Evolutionary conservation across 2,329 filamentous ascomycete species (phyloP).

Genomic region (Chaetomium strumarium): DNA sequence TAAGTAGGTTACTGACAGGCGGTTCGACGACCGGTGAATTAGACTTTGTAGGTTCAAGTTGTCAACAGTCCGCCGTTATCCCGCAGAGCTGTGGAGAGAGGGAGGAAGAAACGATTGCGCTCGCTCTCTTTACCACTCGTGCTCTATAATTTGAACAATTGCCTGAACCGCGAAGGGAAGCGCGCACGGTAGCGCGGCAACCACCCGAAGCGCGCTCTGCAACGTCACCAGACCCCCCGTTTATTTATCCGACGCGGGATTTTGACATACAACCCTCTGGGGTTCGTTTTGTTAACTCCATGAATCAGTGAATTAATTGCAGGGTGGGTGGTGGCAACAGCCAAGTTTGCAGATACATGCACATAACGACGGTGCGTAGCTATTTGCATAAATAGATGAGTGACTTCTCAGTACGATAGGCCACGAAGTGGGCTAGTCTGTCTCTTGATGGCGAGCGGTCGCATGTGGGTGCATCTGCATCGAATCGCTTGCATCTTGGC

Average conservation of each 20-base stretch:
- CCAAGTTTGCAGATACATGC: too few relatives aligned
- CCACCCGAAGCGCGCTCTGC: constrained; percentile 4
- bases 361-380: too few relatives aligned
- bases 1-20: too few relatives aligned
- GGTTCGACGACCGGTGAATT: too few relatives aligned
- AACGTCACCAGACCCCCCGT: background rate
- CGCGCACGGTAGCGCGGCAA: background rate
- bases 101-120: background rate
- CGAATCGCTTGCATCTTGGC: constrained; percentile 24
- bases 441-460: constrained; percentile 3
- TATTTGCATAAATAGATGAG: too few relatives aligned
- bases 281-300: too few relatives aligned
- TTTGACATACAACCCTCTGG: background rate
- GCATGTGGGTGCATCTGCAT: constrained; percentile 14
- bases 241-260: background rate
- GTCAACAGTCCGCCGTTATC: too few relatives aligned
- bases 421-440: constrained; percentile 4
- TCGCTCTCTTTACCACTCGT: too few relatives aligned
- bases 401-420: too few relatives aligned
- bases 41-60: too few relatives aligned
- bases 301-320: too few relatives aligned
- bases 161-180: background rate
- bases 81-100: background rate
- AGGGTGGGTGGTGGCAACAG: too few relatives aligned
- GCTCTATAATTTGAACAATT: background rate